Evolutionary conservation across 495 filamentous ascomycete genomes (phyloP), one percentile per base, ranked within the genome.

Genomic region (Parachaetomium inaequale): DNA sequence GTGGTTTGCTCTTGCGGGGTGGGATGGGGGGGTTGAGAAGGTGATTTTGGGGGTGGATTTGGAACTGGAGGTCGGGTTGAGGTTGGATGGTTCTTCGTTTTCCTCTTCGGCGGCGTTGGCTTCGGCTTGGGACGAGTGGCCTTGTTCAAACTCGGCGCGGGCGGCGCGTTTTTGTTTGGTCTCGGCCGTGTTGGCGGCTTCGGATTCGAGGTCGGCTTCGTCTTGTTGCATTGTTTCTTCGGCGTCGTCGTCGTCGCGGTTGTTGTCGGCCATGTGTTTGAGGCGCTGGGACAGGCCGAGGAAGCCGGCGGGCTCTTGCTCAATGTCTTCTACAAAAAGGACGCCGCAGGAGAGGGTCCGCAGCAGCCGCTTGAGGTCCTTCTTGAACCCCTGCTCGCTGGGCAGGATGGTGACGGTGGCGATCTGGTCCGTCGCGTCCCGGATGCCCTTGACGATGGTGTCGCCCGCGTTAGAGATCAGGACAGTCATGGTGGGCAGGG

Each of bases 391-490:
- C 3, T 71, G 67, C 38, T 92, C 89, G 25, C 85, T 85, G 0
- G 92, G 92, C 1, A 95, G 72, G 29, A 95, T 85, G 3, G 92
- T 95, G 53, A 90, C 73, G 51, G 84, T 83, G 21, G 88, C 91
- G 6, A 94, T 59, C 67, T 83, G 84, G 28, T 91, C 75, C 0
- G 89, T 93, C 0, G 83, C 61, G 49, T 95, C 88, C 29, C 82
- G 79, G 56, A 96, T 79, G 2, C 74, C 75, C 61, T 87, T 88
- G 45, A 96, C 82, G 42, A 96, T 82, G 0, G 88, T 92, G 67
- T 90, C 87, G 8, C 88, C 88, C 65, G 94, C 91, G 64, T 92
- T 90, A 40, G 84, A 88, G 61, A 96, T 93, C 29, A 96, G 79
- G 42, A 94, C 86, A 0, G 92, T 96, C 69, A 92, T 83, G 3